phyloP scores from a whole-genome alignment of 345 rosid species.

The Dovyalis caffra region DNA sequence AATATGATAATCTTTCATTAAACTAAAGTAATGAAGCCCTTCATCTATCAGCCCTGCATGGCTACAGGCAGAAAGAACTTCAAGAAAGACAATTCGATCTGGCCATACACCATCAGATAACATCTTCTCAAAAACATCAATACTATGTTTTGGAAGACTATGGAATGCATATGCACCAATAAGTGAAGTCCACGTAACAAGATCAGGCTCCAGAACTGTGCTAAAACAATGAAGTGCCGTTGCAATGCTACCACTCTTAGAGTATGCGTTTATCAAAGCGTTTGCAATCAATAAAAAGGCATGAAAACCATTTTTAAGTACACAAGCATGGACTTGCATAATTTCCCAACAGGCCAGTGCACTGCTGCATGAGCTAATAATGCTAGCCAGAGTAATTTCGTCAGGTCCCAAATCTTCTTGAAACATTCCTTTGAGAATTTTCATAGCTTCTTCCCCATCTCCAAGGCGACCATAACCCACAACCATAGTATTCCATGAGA shows the following conservation, averaged over 20 bases:
- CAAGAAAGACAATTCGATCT: constrained; percentile 56
- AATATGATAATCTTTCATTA: constrained; percentile 48
- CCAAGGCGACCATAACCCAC: constrained; percentile 57
- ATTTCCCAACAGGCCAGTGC: constrained; percentile 41
- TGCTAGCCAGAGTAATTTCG: constrained; percentile 58
- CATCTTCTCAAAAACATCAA: constrained; percentile 46
- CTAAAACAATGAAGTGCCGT: constrained; percentile 50
- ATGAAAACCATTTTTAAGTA: constrained; percentile 42
- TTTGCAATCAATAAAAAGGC: constrained; percentile 46
- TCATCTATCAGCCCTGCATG: constrained; percentile 62
- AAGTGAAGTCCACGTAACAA: constrained; percentile 65
- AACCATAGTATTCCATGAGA: constrained; percentile 69
- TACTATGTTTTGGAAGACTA: constrained; percentile 50
- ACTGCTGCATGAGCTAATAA: constrained; percentile 54
- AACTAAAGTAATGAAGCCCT: constrained; percentile 56
- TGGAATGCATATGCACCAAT: constrained; percentile 62
- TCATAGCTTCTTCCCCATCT: constrained; percentile 50
- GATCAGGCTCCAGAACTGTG: constrained; percentile 43
- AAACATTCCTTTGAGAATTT: constrained; percentile 47
- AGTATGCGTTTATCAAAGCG: constrained; percentile 55
- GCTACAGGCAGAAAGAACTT: constrained; percentile 64
- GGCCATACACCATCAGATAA: constrained; percentile 45
- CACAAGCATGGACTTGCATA: constrained; percentile 47
- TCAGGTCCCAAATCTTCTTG: constrained; percentile 43
- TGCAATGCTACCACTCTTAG: constrained; percentile 51